Evolutionary conservation across 768 basidiomycete species (phyloP).

Genomic region (Rhodosporidiobolus sp.): DNA sequence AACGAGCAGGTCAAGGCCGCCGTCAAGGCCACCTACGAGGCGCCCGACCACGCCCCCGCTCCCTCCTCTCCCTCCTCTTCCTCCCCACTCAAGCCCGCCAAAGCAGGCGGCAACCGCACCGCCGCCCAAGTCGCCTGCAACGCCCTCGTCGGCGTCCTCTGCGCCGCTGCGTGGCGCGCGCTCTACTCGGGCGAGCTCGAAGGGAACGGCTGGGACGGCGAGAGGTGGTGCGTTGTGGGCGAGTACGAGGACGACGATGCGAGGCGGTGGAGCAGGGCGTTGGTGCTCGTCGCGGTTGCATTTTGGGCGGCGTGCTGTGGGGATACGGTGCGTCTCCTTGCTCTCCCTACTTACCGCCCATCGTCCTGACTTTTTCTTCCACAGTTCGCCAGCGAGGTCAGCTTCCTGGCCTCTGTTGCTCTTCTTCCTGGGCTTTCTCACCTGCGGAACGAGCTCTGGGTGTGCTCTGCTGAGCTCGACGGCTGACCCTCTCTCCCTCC

Average conservation of each 20-base stretch:
- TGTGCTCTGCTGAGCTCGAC: no score
- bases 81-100: not conserved
- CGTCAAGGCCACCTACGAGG: constrained; percentile 68
- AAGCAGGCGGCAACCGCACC: constrained; percentile 68
- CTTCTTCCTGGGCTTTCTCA: not conserved
- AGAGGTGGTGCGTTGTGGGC: constrained; percentile 22
- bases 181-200: constrained; percentile 17
- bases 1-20: constrained; percentile 54
- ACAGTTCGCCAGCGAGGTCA: constrained; percentile 67
- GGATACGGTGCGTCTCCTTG: constrained; percentile 18
- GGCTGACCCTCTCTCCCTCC: not conserved
- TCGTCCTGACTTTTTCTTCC: not conserved
- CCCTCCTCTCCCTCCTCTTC: not conserved
- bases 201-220: not conserved
- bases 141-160: constrained; percentile 63
- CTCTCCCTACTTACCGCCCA: not conserved
- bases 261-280: constrained; percentile 9
- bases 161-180: constrained; percentile 60
- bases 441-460: no score
- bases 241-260: not conserved
- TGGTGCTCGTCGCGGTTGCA: constrained; percentile 25
- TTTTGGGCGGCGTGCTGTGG: constrained; percentile 39
- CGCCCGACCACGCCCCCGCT: constrained; percentile 60
- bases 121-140: constrained; percentile 76
- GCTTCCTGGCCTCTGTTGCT: no score